These are phyloP conservation scores for Zalaria obscura DNA, from an alignment of 2,329 filamentous ascomycete species.

Conservation along the genomic window DNA sequence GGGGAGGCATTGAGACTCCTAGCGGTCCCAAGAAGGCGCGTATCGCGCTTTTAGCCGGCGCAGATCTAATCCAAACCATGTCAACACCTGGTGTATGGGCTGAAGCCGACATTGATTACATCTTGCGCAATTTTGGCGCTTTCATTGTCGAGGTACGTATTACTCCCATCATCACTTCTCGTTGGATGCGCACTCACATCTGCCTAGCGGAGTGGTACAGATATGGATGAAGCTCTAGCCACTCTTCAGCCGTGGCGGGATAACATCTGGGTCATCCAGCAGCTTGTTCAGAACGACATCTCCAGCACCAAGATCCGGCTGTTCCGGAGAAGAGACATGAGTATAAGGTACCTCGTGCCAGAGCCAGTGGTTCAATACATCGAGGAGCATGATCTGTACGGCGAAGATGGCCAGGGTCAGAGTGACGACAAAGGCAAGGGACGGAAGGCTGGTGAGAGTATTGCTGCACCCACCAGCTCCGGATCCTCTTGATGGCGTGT, in stretches of 20 bases:
- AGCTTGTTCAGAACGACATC: slow-evolving; percentile 76
- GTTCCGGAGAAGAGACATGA: slow-evolving; percentile 67
- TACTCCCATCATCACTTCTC: not conserved
- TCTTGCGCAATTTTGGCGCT: slow-evolving; percentile 67
- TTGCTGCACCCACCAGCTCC: slow-evolving; percentile 7
- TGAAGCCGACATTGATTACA: slow-evolving; percentile 71
- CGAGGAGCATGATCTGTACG: slow-evolving; percentile 21
- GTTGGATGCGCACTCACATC: slow-evolving; percentile 50
- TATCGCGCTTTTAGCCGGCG: slow-evolving; percentile 69
- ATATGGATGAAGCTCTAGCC: slow-evolving; percentile 77
- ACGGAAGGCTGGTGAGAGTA: slow-evolving; percentile 17
- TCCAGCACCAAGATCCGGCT: slow-evolving; percentile 72
- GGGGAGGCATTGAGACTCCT: slow-evolving; percentile 56
- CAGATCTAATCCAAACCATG: slow-evolving; percentile 38
- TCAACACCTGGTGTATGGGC: slow-evolving; percentile 57
- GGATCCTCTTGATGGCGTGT: too few relatives aligned
- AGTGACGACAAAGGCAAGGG: slow-evolving; percentile 11
- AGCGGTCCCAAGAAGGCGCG: slow-evolving; percentile 57
- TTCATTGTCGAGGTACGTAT: slow-evolving; percentile 51
- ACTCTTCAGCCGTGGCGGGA: slow-evolving; percentile 69
- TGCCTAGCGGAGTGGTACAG: slow-evolving; percentile 76
- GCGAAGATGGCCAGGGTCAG: slow-evolving; percentile 18
- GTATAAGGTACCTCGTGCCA: slow-evolving; percentile 63
- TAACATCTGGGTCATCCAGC: slow-evolving; percentile 77
- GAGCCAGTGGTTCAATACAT: slow-evolving; percentile 52